Evolutionary conservation across 2,329 filamentous ascomycete species (phyloP).

Genomic region (Diplodia scrobiculata): DNA sequence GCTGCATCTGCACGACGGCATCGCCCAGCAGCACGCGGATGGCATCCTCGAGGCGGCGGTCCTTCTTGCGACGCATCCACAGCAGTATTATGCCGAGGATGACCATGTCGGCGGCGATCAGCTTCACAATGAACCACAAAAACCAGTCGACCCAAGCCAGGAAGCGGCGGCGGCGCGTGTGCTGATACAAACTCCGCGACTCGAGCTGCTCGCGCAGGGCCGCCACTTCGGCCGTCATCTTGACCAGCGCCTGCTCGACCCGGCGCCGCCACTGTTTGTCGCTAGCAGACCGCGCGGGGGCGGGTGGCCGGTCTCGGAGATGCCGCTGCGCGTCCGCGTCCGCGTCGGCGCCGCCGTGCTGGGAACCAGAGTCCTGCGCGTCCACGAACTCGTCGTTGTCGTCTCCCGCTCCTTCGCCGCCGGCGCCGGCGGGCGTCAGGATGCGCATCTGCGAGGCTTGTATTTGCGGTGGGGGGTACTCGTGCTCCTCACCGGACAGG

Average conservation of each 20-base stretch:
- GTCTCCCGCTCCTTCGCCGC: conserved; percentile 37
- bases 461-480: conserved; percentile 35
- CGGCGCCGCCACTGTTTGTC: conserved; percentile 72
- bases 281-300: conserved; percentile 11
- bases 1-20: conserved; percentile 45
- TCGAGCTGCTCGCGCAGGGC: conserved; percentile 90
- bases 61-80: conserved; percentile 72
- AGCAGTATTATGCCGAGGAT: conserved; percentile 67
- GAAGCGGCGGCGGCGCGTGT: conserved; percentile 64
- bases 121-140: conserved; percentile 69
- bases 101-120: conserved; percentile 71
- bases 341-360: conserved; percentile 36
- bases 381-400: conserved; percentile 52
- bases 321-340: conserved; percentile 5
- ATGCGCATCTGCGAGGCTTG: conserved; percentile 24
- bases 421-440: conserved; percentile 5
- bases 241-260: conserved; percentile 82
- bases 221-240: conserved; percentile 88
- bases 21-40: conserved; percentile 64
- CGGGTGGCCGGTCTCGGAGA: conserved; percentile 1
- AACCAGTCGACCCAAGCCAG: conserved; percentile 72
- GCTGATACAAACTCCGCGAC: conserved; percentile 68
- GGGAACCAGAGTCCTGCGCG: conserved; percentile 52
- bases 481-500: conserved; percentile 53
- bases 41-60: conserved; percentile 72